Base-by-base conservation (phyloP, 2,329 filamentous ascomycete species). In the Pseudonectria buxi region DNA sequence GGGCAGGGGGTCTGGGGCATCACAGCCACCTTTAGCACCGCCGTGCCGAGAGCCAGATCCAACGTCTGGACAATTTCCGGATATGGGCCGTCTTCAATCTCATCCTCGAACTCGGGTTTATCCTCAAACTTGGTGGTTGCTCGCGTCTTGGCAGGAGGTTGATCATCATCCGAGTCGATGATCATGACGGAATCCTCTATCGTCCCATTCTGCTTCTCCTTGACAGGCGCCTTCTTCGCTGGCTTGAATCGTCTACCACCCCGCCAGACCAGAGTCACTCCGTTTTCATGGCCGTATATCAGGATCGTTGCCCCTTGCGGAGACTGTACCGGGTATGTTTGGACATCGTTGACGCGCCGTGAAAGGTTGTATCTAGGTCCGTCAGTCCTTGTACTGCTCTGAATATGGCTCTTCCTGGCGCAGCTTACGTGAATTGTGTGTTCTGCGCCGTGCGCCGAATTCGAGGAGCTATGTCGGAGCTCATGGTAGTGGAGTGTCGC, bases 301-400 rank as follows among this genome's bases (percentile, higher is more conserved):
- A 82, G 54, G 50, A 82, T 70, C 3, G 71, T 76, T 6, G 78
- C 78, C 25, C 78, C 78, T 50, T 83, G 78, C 2, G 76, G 69
- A 2, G 78, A 79, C 39, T 68, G 66, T 13, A 78, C 63, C 1
- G 78, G 78, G 49, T 81, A 81, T 4, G 69, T 69, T 46, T 78
- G 74, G 32, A 78, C 67, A 49, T 76, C 66, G 55, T 81, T 67
- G 31, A 79, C 64, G 40, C 77, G 74, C 40, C 72, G 67, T 28
- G 69, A 62, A 24, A 81, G 59, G 38, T 78, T 72, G 46, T 81
- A 81, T 40, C 78, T 82, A n/a, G 2, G 0, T 14, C 14, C 14
- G 10, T 50, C 9, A 53, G 43, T 13, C 32, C 3, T 3, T 6
- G 9, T 29, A 26, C 13, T 7, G 4, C 12, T 5, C 6, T 14